These are phyloP conservation scores for Suillus lakei DNA, from an alignment of 768 basidiomycete genomes.

Conservation along the genomic window DNA sequence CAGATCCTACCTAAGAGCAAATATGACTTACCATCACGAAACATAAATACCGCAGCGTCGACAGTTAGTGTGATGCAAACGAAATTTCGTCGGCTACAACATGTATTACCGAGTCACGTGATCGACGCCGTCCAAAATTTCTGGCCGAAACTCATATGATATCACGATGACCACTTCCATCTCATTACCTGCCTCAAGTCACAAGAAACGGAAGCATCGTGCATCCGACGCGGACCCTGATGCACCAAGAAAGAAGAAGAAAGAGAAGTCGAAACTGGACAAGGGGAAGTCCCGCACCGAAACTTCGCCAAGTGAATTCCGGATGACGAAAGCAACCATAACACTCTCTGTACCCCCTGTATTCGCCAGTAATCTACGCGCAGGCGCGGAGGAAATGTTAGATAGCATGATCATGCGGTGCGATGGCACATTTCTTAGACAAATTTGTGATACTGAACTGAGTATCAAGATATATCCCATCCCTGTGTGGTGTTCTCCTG, in stretches of 20 bases:
- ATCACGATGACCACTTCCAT: constrained; percentile 11
- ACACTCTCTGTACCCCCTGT: constrained; percentile 80
- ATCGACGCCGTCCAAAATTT: not conserved
- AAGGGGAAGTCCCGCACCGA: constrained; percentile 45
- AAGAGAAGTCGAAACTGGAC: constrained; percentile 17
- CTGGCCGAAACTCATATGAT: not conserved
- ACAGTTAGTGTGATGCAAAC: not conserved
- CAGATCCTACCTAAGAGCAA: not conserved
- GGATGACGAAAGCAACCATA: constrained; percentile 65
- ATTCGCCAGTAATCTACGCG: constrained; percentile 72
- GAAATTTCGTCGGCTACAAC: not conserved
- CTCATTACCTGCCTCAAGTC: constrained; percentile 3
- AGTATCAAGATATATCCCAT: constrained; percentile 77
- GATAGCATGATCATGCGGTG: constrained; percentile 97
- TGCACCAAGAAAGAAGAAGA: constrained; percentile 42
- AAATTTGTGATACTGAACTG: not conserved
- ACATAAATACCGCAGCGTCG: not conserved
- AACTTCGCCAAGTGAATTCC: constrained; percentile 52
- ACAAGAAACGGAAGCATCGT: constrained; percentile 47
- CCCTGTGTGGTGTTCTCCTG: constrained; percentile 86
- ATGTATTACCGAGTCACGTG: not conserved
- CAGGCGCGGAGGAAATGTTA: constrained; percentile 86
- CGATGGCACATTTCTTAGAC: constrained; percentile 20
- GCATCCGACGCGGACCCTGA: constrained; percentile 25
- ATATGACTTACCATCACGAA: constrained; percentile 1